These are phyloP conservation scores for Medakamo hakoo DNA, from an alignment of 139 green algal genomes.

Conservation along the genomic window DNA sequence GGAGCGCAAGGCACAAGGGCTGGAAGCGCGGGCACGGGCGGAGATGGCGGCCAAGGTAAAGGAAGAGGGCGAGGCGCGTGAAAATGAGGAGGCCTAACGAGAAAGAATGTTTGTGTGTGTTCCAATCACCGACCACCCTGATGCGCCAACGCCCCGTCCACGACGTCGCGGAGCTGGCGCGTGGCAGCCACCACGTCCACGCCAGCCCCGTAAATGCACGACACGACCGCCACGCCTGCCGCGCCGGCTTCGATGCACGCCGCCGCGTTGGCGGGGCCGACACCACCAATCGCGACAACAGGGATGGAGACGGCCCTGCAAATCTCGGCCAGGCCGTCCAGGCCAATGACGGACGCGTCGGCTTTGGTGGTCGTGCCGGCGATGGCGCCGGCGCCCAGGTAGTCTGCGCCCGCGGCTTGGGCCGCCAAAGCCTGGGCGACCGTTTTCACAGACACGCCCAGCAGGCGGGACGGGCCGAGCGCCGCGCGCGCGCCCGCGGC, in stretches of 20 bases:
- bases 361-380: conserved; percentile 71
- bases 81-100: background rate
- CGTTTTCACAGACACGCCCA: conserved; percentile 74
- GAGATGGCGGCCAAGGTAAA: background rate
- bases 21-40: background rate
- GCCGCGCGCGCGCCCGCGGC: conserved; percentile 29
- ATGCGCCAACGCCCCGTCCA: conserved; percentile 14
- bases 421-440: conserved; percentile 37
- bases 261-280: conserved; percentile 37
- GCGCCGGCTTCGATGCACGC: conserved; percentile 26
- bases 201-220: conserved; percentile 48
- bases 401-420: conserved; percentile 65
- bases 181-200: conserved; percentile 30
- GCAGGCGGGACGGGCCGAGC: conserved; percentile 48
- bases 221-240: conserved; percentile 62
- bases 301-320: conserved; percentile 35
- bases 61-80: background rate
- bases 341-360: conserved; percentile 42
- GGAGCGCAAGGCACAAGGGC: conserved; percentile 20
- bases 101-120: background rate
- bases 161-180: conserved; percentile 13
- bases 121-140: background rate
- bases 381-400: conserved; percentile 68
- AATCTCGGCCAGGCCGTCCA: conserved; percentile 45
- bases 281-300: conserved; percentile 79